Conservation (phyloP, 371 early-diverging fungal species). For the Apophysomyces elegans region DNA sequence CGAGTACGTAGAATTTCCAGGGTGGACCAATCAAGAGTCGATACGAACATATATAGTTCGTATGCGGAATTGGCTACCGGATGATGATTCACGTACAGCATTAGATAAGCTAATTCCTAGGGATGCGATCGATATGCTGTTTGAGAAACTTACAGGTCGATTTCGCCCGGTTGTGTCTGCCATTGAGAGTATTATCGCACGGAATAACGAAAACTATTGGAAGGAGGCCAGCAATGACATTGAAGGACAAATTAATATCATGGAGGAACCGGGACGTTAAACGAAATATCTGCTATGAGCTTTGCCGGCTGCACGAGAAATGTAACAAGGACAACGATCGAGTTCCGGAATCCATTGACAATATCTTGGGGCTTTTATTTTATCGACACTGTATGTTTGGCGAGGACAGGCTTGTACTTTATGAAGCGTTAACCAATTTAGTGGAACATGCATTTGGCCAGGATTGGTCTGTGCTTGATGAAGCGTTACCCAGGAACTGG, state of each 20-base stretch:
- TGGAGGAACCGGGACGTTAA: neutral
- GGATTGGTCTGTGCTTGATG: too few species aligned
- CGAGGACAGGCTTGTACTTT: neutral
- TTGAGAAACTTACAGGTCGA: neutral
- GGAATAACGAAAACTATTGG: neutral
- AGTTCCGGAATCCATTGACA: neutral
- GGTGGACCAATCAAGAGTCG: neutral
- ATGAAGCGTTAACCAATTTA: neutral
- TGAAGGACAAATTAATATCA: neutral
- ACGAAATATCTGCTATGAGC: neutral
- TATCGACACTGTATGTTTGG: neutral
- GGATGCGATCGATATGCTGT: neutral
- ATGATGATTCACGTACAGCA: neutral
- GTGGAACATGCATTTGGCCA: neutral
- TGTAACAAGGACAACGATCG: neutral
- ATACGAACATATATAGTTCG: neutral
- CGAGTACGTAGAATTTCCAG: neutral
- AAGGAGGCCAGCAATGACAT: neutral
- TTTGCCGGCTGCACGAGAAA: neutral
- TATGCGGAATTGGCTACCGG: neutral
- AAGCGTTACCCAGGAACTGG: too few species aligned
- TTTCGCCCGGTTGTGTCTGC: neutral
- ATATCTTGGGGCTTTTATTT: neutral
- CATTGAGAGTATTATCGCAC: neutral
- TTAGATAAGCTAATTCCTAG: neutral